phyloP scores from a whole-genome alignment of 2,329 filamentous ascomycete genomes.

The Neodidymelliopsis sp. region DNA sequence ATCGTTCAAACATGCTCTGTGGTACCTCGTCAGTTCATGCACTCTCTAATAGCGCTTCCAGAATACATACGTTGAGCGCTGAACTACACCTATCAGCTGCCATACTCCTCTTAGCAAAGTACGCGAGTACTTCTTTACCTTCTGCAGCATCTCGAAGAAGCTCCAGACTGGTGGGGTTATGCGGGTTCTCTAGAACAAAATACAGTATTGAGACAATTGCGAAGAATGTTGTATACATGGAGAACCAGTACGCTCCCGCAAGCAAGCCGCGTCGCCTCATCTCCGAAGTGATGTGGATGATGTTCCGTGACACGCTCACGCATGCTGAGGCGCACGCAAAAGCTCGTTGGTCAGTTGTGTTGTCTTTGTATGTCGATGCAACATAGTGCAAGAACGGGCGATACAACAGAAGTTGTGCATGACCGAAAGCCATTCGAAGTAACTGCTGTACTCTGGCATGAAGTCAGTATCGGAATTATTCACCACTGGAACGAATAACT shows the following conservation, averaged over 20 bases:
- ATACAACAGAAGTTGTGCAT: slow-evolving; percentile 84
- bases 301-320: slow-evolving; percentile 72
- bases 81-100: slow-evolving; percentile 86
- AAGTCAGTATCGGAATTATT: slow-evolving; percentile 9
- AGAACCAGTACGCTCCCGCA: slow-evolving; percentile 87
- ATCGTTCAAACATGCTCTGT: slow-evolving; percentile 81
- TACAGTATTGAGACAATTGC: slow-evolving; percentile 81
- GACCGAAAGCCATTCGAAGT: slow-evolving; percentile 79
- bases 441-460: slow-evolving; percentile 69
- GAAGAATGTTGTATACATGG: slow-evolving; percentile 84
- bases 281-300: slow-evolving; percentile 80
- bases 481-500: too few species aligned
- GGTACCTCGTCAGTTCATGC: slow-evolving; percentile 15
- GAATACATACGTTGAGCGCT: slow-evolving; percentile 72
- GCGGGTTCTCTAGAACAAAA: slow-evolving; percentile 80
- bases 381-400: slow-evolving; percentile 85
- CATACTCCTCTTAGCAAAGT: slow-evolving; percentile 82
- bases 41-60: background rate
- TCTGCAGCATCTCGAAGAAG: slow-evolving; percentile 85
- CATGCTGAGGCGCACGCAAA: slow-evolving; percentile 77
- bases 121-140: slow-evolving; percentile 81
- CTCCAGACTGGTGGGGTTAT: slow-evolving; percentile 76
- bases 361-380: slow-evolving; percentile 63
- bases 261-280: slow-evolving; percentile 77
- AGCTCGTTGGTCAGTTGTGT: slow-evolving; percentile 73